Evolutionary conservation across 768 basidiomycete species (phyloP), one percentile per base, ranked within the genome.

Genomic region (Lactarius psammicola): DNA sequence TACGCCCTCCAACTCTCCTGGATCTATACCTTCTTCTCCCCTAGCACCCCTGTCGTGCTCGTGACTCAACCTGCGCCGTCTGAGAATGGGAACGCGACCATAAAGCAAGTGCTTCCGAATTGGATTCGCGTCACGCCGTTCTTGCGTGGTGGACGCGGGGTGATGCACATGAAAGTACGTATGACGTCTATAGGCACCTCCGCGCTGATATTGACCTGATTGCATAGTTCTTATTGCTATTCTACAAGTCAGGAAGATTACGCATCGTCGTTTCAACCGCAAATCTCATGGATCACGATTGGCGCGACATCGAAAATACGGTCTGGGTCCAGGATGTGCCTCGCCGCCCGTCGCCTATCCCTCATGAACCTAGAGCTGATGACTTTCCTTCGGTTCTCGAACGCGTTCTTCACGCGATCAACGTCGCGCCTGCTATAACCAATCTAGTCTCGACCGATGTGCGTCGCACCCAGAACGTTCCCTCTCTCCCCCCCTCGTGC

Each of bases 311-410:
- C 71, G 94, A 97, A 76, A 97, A 97, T 74, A 86, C 87, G 11
- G 84, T 87, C 44, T 96, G 91, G 90, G 77, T 95, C 4, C 94
- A 95, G 79, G 94, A 96, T 70, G 72, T 95, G n/a, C 87, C 87
- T 40, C 80, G 26, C 73, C 80, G 57, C 70, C 79, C 49, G 66
- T 75, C 67, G 73, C 84, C 38, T 18, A 78, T 80, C 30, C 70
- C 74, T 2, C 77, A 80, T 59, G 80, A 82, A 69, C 74, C 80
- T n/a, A 82, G 78, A 63, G 76, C 75, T 61, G 76, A 84, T 31
- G 87, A 87, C 74, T 94, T 88, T 62, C 80, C 84, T 34, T 77
- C 80, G 46, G 79, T 81, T 38, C 80, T 88, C 69, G 83, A 85
- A 71, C 79, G 78, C 53, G 79, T 89, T 46, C 76, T 92, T 53